Percentiles rank a stretch among this genome's conserved stretches.
Conservation (phyloP, 495 filamentous ascomycete genomes). For the Podospora didyma region DNA sequence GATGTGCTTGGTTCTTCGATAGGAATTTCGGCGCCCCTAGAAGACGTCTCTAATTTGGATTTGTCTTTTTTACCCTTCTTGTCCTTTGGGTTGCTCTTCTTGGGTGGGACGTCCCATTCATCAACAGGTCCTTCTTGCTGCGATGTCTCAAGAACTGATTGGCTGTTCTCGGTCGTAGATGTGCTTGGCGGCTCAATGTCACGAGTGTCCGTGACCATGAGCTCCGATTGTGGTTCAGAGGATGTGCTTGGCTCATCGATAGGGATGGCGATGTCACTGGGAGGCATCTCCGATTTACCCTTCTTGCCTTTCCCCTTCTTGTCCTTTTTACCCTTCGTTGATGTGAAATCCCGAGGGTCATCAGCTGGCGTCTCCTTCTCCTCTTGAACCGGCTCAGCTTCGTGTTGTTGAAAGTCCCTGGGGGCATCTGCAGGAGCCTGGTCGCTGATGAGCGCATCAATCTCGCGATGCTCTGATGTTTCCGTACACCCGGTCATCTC, state of each 20-base stretch:
- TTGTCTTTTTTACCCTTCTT: conserved; percentile 30
- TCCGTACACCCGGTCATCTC: too few relatives aligned
- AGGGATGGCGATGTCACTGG: conserved; percentile 4
- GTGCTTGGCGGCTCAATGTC: not conserved
- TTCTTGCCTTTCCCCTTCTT: conserved; percentile 32
- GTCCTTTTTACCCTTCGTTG: conserved; percentile 26
- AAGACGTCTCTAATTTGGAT: conserved; percentile 11
- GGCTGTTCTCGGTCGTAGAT: too few relatives aligned
- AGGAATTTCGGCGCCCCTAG: conserved; percentile 1
- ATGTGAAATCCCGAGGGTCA: conserved; percentile 1
- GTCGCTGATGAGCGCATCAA: too few relatives aligned
- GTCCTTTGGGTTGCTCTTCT: too few relatives aligned
- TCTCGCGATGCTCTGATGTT: too few relatives aligned
- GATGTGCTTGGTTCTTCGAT: not conserved
- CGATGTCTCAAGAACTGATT: not conserved
- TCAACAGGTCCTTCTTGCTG: conserved; percentile 1
- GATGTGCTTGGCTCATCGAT: too few relatives aligned
- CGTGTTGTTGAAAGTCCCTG: not conserved
- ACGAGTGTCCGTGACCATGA: too few relatives aligned
- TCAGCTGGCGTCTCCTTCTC: not conserved
- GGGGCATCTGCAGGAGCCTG: not conserved
- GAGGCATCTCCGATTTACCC: conserved; percentile 18
- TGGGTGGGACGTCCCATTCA: not conserved
- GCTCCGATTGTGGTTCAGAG: too few relatives aligned
- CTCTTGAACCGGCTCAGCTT: not conserved